Base-by-base conservation (phyloP, 495 filamentous ascomycete genomes). In the Tuber calosporum region DNA sequence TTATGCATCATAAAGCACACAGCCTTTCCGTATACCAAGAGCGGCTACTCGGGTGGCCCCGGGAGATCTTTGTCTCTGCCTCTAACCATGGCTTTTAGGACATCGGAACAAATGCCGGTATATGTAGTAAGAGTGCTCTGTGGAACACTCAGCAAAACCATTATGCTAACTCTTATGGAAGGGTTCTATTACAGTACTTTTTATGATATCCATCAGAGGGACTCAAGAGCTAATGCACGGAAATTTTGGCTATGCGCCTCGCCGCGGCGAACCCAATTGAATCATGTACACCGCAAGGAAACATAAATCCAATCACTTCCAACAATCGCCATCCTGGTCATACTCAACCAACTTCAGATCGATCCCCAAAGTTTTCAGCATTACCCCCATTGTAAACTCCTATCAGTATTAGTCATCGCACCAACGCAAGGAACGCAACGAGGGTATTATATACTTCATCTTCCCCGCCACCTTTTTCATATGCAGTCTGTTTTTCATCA, bases 361-460 rank as follows among this genome's bases (percentile, higher is more conserved):
- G 41, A 81, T 79, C 45, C 78, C 74, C 69, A 81, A 71, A 19
- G 74, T 74, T 68, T 81, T 81, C 43, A 81, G 67, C 80, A 81
- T 81, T 62, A 79, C 53, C 48, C 75, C 77, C 77, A 81, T 81
- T 40, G 80, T 81, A 48, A 82, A 81, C 73, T 79, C 67, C 40
- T 70, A 69, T 19, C 15, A 17, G 15, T 0, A 48, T 77, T 15
- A 80, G 40, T 26, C 30, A 9, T 67, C 48, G 22, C 30, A 43
- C 42, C 67, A 36, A 26, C 15, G 69, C 13, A 39, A 53, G 30
- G 40, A 17, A 40, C 45, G 40, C 9, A 62, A 11, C 5, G 39
- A 22, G 45, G 17, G 34, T 20, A 68, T 17, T 40, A 40, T 66
- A 58, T 80, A 80, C 73, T 41, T 79, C 77, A 45, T 76, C 66